Evolutionary conservation across 2,329 filamentous ascomycete genomes (phyloP).

Genomic region (Chrysosporium queenslandicum): DNA sequence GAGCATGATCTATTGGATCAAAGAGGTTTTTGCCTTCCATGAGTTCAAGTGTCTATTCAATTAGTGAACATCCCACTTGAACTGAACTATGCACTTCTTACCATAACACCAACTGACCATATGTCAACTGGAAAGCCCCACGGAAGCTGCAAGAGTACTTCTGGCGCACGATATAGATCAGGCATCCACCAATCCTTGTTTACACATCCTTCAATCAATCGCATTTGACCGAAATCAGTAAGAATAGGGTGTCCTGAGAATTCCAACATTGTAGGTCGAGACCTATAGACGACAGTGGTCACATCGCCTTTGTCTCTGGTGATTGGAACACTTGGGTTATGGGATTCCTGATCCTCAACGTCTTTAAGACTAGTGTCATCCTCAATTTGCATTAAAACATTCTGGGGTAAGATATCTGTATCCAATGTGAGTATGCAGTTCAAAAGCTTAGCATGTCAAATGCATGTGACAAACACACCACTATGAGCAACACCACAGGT

Average conservation of each 20-base stretch:
- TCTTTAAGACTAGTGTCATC: slow-evolving; percentile 12
- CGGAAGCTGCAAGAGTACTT: slow-evolving; percentile 20
- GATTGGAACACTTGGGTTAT: slow-evolving; percentile 12
- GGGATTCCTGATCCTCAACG: slow-evolving; percentile 14
- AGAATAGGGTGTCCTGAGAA: slow-evolving; percentile 16
- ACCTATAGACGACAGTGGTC: slow-evolving; percentile 15
- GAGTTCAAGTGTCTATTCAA: slow-evolving; percentile 10
- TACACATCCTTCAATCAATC: not conserved
- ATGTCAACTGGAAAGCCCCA: slow-evolving; percentile 21
- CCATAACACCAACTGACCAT: slow-evolving; percentile 24
- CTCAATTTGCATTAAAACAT: slow-evolving; percentile 13
- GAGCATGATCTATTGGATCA: slow-evolving; percentile 18
- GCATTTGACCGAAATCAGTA: slow-evolving; percentile 21
- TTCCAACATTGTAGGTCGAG: slow-evolving; percentile 8
- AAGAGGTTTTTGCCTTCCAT: slow-evolving; percentile 23
- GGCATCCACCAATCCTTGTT: slow-evolving; percentile 22
- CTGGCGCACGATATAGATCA: slow-evolving; percentile 22
- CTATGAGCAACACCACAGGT: slow-evolving; percentile 12
- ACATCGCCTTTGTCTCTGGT: not conserved
- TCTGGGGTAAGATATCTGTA: slow-evolving; percentile 17
- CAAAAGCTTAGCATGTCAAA: too few species aligned
- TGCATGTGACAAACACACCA: not conserved
- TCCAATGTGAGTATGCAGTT: not conserved
- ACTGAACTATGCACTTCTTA: slow-evolving; percentile 9
- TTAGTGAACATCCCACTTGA: not conserved